phyloP scores from a whole-genome alignment of 805 yeast species.

The Spathaspora gorwiae region DNA sequence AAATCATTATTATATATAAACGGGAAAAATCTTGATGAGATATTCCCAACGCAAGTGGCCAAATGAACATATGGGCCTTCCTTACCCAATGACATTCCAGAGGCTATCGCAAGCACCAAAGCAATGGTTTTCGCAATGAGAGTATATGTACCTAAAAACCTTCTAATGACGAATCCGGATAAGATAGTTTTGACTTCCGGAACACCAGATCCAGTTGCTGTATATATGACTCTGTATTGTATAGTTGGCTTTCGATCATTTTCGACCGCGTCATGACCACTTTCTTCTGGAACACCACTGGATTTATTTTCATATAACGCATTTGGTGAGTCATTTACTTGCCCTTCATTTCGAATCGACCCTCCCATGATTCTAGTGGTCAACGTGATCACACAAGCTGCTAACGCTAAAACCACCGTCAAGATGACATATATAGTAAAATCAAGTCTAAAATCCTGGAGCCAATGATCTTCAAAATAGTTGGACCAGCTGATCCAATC shows the following conservation, averaged over 20 bases:
- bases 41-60: slow-evolving; percentile 55
- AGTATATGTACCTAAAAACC: slow-evolving; percentile 49
- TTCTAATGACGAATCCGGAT: slow-evolving; percentile 53
- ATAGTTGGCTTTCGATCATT: slow-evolving; percentile 1
- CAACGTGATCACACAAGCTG: slow-evolving; percentile 44
- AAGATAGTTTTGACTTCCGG: slow-evolving; percentile 59
- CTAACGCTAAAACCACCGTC: slow-evolving; percentile 39
- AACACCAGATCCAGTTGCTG: slow-evolving; percentile 58
- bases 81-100: slow-evolving; percentile 55
- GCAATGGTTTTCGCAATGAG: slow-evolving; percentile 45
- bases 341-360: neutral
- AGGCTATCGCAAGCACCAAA: slow-evolving; percentile 49
- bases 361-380: slow-evolving; percentile 37
- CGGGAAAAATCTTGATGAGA: slow-evolving; percentile 43
- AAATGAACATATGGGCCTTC: slow-evolving; percentile 63
- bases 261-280: neutral
- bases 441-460: slow-evolving; percentile 18
- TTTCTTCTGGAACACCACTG: neutral
- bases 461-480: slow-evolving; percentile 13
- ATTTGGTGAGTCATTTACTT: neutral
- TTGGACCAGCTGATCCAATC: slow-evolving; percentile 46
- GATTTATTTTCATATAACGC: neutral
- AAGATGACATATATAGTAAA: slow-evolving; percentile 31
- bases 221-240: slow-evolving; percentile 30
- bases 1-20: slow-evolving; percentile 45